Evolutionary conservation across 805 yeast genomes (phyloP), one percentile per base, ranked within the genome.

Genomic region (Cyberlindnera euphorbiiphila): DNA sequence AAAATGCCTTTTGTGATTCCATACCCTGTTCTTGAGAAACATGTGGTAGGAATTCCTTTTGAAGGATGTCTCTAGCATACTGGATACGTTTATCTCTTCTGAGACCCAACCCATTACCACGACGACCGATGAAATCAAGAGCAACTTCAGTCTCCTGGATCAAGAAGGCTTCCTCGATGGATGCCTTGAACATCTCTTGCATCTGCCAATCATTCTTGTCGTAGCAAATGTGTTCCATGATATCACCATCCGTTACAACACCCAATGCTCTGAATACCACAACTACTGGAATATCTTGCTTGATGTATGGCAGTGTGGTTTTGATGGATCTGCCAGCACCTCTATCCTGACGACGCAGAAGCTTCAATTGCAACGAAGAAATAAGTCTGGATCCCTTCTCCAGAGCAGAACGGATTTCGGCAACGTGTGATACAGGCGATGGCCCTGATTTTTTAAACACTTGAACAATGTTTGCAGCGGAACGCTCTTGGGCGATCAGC

Each of bases 201-300:
- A 93, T 93, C 66, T 93, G 98, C 97, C 98, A 91, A 69, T 93
- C 99, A 50, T 82, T 85, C 43, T 87, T 88, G 64, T 93, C 99
- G 64, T 91, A 93, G 68, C 98, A 93, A 42, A 93, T 93, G 64
- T 93, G 98, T 65, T 93, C 97, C 57, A 93, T 71, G 56, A 93
- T 93, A 67, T 93, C 99, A 62, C 99, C 98, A 69, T 93, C 99
- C 27, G 98, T 98, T 16, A 93, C 96, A 33, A 93, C 93, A 51
- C 99, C 99, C 43, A 93, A 72, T 9, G 99, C 99, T 70, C 99
- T 77, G 66, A 93, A 93, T 16, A 93, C 96, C 60, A 93, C 83
- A 19, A 93, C 96, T 53, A 93, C 89, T 31, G 99, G 99, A 42
- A 93, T 84, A 62, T 93, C 99, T 52, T 89, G 93, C 60, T 89